Evolutionary conservation across 2,329 filamentous ascomycete genomes (phyloP).

Genomic region (Stachybotrys chartarum): DNA sequence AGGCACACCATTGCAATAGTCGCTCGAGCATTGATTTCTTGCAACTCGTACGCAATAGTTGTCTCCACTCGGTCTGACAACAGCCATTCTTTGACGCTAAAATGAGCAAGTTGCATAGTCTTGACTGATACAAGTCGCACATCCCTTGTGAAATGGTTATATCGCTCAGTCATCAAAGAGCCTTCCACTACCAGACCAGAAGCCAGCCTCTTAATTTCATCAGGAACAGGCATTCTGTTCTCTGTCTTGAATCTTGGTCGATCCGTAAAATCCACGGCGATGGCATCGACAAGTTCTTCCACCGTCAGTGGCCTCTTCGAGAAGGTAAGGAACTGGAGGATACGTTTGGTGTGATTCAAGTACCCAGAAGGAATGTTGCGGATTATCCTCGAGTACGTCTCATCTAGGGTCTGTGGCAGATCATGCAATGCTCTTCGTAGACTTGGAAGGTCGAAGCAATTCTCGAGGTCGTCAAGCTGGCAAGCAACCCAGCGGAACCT

Average conservation of each 20-base stretch:
- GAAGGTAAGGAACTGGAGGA: background rate
- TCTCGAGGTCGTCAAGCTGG: slow-evolving; percentile 2
- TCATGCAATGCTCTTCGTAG: background rate
- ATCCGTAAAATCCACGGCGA: background rate
- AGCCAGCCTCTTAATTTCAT: background rate
- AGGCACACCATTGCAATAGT: background rate
- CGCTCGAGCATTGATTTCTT: background rate
- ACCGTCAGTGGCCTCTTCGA: background rate
- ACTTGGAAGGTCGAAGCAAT: background rate
- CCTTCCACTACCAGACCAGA: background rate
- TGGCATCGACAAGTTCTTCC: background rate
- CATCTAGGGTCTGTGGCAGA: background rate
- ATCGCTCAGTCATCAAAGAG: background rate
- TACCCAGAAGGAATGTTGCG: background rate
- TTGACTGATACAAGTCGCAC: background rate
- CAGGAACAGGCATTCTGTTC: background rate
- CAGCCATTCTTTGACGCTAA: background rate
- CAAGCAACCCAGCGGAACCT: slow-evolving; percentile 5
- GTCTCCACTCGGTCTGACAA: background rate
- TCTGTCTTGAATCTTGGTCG: background rate
- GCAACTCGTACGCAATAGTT: background rate
- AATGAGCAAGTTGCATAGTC: background rate
- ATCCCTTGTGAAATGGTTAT: background rate
- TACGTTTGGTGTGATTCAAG: background rate
- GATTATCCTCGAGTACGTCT: background rate